A percentile compares a stretch with the other conserved stretches of the same genome.
phyloP scores from a whole-genome alignment of 1,284 basidiomycete genomes.

The Tetrapyrgos nigripes region DNA sequence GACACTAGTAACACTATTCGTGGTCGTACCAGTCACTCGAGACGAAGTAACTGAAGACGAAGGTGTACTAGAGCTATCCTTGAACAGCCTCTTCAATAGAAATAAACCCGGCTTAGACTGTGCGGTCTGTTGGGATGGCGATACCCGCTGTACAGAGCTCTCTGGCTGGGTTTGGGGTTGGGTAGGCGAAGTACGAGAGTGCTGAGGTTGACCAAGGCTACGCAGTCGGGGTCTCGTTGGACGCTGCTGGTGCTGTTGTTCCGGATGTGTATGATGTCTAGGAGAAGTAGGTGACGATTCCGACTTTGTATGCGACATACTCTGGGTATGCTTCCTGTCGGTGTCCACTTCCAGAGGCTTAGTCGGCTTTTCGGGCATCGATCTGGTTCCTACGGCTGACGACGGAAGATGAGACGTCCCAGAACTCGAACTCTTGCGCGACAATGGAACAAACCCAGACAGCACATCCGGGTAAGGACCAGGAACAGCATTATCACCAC shows the following conservation, averaged over 20 bases:
- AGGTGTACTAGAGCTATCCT: not conserved
- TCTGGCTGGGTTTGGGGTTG: not conserved
- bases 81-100: not conserved
- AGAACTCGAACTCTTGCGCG: no score
- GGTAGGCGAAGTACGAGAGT: not conserved
- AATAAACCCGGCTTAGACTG: not conserved
- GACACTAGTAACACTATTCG: not conserved
- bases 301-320: not conserved
- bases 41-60: not conserved
- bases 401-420: not conserved
- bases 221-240: not conserved
- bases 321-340: not conserved
- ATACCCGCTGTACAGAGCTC: no score
- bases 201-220: not conserved
- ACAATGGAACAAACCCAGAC: no score
- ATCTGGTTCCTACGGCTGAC: not conserved
- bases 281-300: no score
- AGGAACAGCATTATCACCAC: no score
- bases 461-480: no score
- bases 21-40: not conserved
- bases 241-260: not conserved
- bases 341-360: not conserved
- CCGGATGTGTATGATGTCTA: not conserved
- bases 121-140: no score
- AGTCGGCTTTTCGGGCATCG: not conserved